Evolutionary conservation across 257 asterid species (phyloP).

Genomic region (Mentha longifolia): DNA sequence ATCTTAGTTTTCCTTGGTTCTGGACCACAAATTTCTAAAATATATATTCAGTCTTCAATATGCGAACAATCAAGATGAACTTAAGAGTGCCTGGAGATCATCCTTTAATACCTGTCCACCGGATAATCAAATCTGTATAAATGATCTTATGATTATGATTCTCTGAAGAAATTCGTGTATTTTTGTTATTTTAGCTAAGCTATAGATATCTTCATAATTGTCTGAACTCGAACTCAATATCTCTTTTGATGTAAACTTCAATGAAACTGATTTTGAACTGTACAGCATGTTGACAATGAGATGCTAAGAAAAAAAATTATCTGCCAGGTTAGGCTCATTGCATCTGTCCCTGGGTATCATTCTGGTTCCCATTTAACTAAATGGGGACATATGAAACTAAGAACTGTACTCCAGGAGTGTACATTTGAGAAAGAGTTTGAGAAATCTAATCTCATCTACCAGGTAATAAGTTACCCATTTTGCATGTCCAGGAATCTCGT

Average conservation of each 20-base stretch:
- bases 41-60: neutral
- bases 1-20: neutral
- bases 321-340: conserved; percentile 90
- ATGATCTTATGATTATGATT: neutral
- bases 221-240: neutral
- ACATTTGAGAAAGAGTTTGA: conserved; percentile 76
- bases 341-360: conserved; percentile 98
- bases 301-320: conserved; percentile 4
- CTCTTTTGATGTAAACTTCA: neutral
- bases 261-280: neutral
- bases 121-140: neutral
- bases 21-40: neutral
- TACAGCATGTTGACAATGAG: neutral
- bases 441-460: conserved; percentile 88
- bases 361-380: conserved; percentile 75
- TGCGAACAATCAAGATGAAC: neutral
- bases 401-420: conserved; percentile 84
- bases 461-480: conserved; percentile 51
- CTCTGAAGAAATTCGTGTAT: neutral
- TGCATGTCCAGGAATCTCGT: conserved; percentile 30
- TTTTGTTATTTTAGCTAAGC: conserved; percentile 10
- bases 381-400: conserved; percentile 99
- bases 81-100: neutral
- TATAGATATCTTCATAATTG: conserved; percentile 5
- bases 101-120: neutral